These are phyloP conservation scores for Rubia peregrina DNA, from an alignment of 305 asterid species.

Conservation along the genomic window DNA sequence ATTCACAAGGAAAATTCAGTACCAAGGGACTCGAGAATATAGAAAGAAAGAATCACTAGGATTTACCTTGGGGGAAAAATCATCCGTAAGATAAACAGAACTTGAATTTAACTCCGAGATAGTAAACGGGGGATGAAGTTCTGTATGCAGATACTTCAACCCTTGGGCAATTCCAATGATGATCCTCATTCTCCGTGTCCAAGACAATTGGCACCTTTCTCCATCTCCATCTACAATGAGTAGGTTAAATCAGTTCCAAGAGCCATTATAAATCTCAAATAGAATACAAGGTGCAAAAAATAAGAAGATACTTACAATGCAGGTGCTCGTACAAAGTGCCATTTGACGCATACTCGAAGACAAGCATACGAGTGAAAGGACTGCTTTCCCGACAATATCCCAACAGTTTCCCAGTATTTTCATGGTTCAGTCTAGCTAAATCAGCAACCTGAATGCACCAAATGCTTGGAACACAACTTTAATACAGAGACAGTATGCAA, in stretches of 20 bases:
- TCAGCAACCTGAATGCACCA: slow-evolving; percentile 67
- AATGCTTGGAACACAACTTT: neutral
- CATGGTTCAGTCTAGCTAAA: slow-evolving; percentile 70
- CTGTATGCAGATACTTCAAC: slow-evolving; percentile 74
- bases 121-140: slow-evolving; percentile 79
- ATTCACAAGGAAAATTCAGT: slow-evolving; percentile 1
- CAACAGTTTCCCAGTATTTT: slow-evolving; percentile 62
- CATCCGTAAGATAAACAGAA: slow-evolving; percentile 86
- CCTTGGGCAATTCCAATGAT: slow-evolving; percentile 83
- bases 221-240: slow-evolving; percentile 54
- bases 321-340: slow-evolving; percentile 94
- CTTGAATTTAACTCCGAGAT: slow-evolving; percentile 72
- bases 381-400: slow-evolving; percentile 81
- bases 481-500: neutral
- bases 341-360: slow-evolving; percentile 88
- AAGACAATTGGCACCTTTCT: slow-evolving; percentile 87
- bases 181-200: slow-evolving; percentile 92
- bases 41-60: neutral
- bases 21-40: neutral
- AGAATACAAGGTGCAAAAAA: neutral
- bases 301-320: slow-evolving; percentile 48
- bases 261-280: neutral
- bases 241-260: slow-evolving; percentile 16
- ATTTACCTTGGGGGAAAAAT: slow-evolving; percentile 87
- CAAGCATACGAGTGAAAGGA: slow-evolving; percentile 93